Evolutionary conservation across 257 asterid species (phyloP), one percentile per base, ranked within the genome.

Genomic region (Solanum raphanifolium): DNA sequence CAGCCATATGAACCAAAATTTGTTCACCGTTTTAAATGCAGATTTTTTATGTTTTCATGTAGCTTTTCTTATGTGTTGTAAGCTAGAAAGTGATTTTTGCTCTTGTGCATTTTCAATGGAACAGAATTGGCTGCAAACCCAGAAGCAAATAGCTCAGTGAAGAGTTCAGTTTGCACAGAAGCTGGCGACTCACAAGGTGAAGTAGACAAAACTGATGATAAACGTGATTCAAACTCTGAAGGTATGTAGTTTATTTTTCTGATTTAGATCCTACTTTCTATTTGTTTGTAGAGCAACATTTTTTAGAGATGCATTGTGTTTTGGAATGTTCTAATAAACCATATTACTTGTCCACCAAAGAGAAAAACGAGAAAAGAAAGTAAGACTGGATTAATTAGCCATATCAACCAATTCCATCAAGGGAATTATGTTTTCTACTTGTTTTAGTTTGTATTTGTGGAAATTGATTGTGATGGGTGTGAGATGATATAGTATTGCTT

Each of bases 81-180:
- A 88, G 76, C 86, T 48, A 36, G 55, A 72, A 13, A 71, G 31
- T 78, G 11, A 18, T 83, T 55, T 74, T 62, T 58, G 76, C 86
- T 89, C 82, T 90, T 88, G 43, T 85, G 81, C 83, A 29, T 74
- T 78, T 81, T 27, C 88, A 81, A 86, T 89, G 75, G 83, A 84
- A 86, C 88, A 89, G 98, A 89, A 85, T 38, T 88, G 72, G 83
- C 86, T 89, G 92, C 84, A 82, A 91, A 92, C 66, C 87, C 91
- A 41, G 94, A 88, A 88, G 93, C 88, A 84, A 92, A 92, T 91
- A 83, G 91, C 89, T 88, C 86, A 46, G 86, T 60, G 31, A 89
- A 88, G 81, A 90, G 75, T 84, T 87, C 89, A 65, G 94, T 87
- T 87, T 89, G 88, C 90, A 83, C 83, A 74, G 92, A 88, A 83